phyloP scores from a whole-genome alignment of 2,329 filamentous ascomycete species.

The Aspergillus persii region DNA sequence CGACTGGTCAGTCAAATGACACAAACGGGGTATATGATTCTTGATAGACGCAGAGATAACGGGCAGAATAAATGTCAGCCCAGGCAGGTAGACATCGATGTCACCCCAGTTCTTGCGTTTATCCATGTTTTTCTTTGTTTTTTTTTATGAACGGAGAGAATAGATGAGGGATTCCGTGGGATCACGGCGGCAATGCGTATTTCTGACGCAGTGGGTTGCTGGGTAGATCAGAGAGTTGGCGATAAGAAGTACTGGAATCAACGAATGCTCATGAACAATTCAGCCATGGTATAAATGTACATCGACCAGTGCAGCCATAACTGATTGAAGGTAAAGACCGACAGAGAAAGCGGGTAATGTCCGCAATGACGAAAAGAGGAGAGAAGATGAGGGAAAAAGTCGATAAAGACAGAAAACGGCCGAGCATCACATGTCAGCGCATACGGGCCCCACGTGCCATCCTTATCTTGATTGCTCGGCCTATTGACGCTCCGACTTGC shows the following conservation, averaged over 20 bases:
- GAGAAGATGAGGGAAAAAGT: not conserved
- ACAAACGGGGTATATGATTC: slow-evolving; percentile 26
- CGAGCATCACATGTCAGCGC: slow-evolving; percentile 21
- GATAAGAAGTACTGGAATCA: not conserved
- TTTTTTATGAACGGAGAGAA: not conserved
- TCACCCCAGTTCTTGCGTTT: not conserved
- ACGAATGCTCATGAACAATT: not conserved
- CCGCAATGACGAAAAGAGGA: not conserved
- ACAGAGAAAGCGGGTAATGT: not conserved
- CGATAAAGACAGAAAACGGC: slow-evolving; percentile 16
- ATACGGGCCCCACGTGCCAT: not conserved
- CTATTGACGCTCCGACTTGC: not conserved
- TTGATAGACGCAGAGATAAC: slow-evolving; percentile 28
- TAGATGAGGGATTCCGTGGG: not conserved
- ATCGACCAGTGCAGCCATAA: not conserved
- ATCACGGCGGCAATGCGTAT: not conserved
- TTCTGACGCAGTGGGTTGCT: not conserved
- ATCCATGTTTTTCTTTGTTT: slow-evolving; percentile 2
- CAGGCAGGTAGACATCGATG: slow-evolving; percentile 20
- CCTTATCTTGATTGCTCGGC: not conserved
- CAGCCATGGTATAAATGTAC: not conserved
- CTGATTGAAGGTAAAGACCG: not conserved
- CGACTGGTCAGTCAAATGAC: slow-evolving; percentile 14
- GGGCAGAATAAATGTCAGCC: slow-evolving; percentile 16
- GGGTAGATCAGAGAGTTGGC: not conserved